Evolutionary conservation across 768 basidiomycete genomes (phyloP).

Genomic region (Suillus plorans): DNA sequence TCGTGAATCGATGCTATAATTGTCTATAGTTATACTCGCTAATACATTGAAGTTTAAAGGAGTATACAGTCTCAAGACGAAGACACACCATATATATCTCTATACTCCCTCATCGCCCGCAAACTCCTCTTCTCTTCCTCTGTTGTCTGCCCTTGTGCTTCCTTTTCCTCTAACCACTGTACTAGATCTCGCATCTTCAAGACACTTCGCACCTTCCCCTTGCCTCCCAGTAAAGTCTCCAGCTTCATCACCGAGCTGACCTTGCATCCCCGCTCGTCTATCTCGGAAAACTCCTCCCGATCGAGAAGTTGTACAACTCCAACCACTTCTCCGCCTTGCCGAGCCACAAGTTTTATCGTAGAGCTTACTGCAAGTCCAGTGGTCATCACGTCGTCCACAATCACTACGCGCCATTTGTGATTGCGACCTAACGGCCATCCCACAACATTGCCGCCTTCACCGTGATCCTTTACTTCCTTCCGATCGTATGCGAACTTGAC

Average conservation of each 20-base stretch:
- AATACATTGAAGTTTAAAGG: not conserved
- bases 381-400: slow-evolving; percentile 97
- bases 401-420: slow-evolving; percentile 54
- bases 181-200: slow-evolving; percentile 86
- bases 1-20: not conserved
- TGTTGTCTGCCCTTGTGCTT: not conserved
- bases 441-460: slow-evolving; percentile 91
- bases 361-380: slow-evolving; percentile 85
- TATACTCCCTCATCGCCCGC: slow-evolving; percentile 71
- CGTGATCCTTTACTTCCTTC: slow-evolving; percentile 95
- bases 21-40: not conserved
- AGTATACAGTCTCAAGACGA: not conserved
- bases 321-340: slow-evolving; percentile 76
- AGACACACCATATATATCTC: slow-evolving; percentile 25
- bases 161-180: slow-evolving; percentile 73
- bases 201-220: slow-evolving; percentile 72
- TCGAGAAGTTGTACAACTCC: slow-evolving; percentile 89
- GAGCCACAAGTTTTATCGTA: slow-evolving; percentile 71
- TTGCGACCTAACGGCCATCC: slow-evolving; percentile 82
- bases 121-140: slow-evolving; percentile 55
- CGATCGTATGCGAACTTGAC: slow-evolving; percentile 91
- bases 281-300: slow-evolving; percentile 36
- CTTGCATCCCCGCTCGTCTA: slow-evolving; percentile 32
- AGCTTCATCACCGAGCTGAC: slow-evolving; percentile 83
- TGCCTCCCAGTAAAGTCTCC: slow-evolving; percentile 66